These are phyloP conservation scores for Clonostachys rhizophaga DNA, from an alignment of 2,329 filamentous ascomycete genomes.

Conservation along the genomic window DNA sequence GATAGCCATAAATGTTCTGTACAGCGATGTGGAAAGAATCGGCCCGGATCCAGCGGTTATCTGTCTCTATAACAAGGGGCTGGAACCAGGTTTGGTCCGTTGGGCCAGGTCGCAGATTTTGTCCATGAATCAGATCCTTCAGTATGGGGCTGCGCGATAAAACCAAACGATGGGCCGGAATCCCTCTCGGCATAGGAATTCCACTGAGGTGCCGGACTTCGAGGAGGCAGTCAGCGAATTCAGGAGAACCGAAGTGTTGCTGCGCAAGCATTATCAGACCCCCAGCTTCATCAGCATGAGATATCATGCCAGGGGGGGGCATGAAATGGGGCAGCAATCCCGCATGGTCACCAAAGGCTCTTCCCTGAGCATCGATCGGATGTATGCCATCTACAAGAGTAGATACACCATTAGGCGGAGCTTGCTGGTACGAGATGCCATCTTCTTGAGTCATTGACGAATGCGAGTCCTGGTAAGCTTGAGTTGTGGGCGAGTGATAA, in stretches of 20 bases:
- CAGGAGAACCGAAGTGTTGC: slow-evolving; percentile 21
- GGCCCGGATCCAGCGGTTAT: slow-evolving; percentile 47
- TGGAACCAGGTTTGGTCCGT: slow-evolving; percentile 19
- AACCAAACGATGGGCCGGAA: slow-evolving; percentile 51
- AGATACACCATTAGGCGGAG: slow-evolving; percentile 27
- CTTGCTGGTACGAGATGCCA: slow-evolving; percentile 31
- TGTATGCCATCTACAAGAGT: slow-evolving; percentile 18
- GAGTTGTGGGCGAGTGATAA: slow-evolving; percentile 51
- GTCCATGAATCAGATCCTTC: slow-evolving; percentile 9
- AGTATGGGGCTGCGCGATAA: slow-evolving; percentile 43
- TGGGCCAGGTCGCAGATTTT: slow-evolving; percentile 11
- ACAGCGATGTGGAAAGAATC: slow-evolving; percentile 53
- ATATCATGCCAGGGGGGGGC: slow-evolving; percentile 8
- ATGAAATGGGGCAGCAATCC: slow-evolving; percentile 14
- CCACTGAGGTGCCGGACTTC: slow-evolving; percentile 38
- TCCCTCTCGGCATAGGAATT: slow-evolving; percentile 26
- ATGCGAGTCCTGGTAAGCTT: slow-evolving; percentile 59
- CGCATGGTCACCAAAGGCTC: too few species aligned
- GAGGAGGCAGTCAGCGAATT: slow-evolving; percentile 37
- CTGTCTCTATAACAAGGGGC: slow-evolving; percentile 35
- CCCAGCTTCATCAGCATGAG: slow-evolving; percentile 20
- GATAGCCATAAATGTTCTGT: slow-evolving; percentile 53
- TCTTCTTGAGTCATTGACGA: slow-evolving; percentile 46
- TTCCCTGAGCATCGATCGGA: too few species aligned
- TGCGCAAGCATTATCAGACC: slow-evolving; percentile 32